Evolutionary conservation across 352 stramenopile species (phyloP), one percentile per base, ranked within the genome.

Genomic region (Phytophthora pinifolia): DNA sequence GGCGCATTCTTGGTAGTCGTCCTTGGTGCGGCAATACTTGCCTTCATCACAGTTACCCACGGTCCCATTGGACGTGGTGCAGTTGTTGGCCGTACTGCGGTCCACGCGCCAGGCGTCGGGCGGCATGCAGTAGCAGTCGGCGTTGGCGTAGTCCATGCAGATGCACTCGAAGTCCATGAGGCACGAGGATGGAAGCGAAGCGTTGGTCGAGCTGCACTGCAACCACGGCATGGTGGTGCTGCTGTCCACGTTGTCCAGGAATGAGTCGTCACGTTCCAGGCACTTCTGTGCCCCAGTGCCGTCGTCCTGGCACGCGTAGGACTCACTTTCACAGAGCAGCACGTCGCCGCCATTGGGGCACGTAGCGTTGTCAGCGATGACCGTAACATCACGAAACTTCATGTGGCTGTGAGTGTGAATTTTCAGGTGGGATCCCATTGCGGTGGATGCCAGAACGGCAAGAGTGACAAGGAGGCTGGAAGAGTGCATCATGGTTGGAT

Each of bases 21-120:
- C 54, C 59, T 85, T 82, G 34, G 71, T 80, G 58, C 72, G 74
- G 48, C 74, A 85, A 57, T 85, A 85, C 47, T 82, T 63, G 62
- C 65, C 67, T n/a, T 61, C 43, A 37, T 85, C 69, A 49, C 74
- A 85, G 5, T 41, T 17, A 22, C 51, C 50, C 25, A 49, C 38
- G 22, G 70, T 56, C 14, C 71, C 71, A 30, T 57, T 65, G 8
- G 62, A 68, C 2, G 54, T 77, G n/a, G 58, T 71, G 61, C 74
- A 85, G 29, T 46, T 62, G n/a, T 60, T 39, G 14, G 68, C 60
- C 2, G 44, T 62, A 12, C 31, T 41, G 6, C 75, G 72, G 3
- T 50, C 62, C 35, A 70, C 56, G 34, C 75, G 72, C 67, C 66
- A 80, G 12, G 70, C 63, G 31, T 85, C 75, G 6, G 75, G 67